A percentile compares a stretch with the other conserved stretches of the same genome.
phyloP scores from a whole-genome alignment of 1,139 yeast genomes.

The Kurtzmaniella natalensis region DNA sequence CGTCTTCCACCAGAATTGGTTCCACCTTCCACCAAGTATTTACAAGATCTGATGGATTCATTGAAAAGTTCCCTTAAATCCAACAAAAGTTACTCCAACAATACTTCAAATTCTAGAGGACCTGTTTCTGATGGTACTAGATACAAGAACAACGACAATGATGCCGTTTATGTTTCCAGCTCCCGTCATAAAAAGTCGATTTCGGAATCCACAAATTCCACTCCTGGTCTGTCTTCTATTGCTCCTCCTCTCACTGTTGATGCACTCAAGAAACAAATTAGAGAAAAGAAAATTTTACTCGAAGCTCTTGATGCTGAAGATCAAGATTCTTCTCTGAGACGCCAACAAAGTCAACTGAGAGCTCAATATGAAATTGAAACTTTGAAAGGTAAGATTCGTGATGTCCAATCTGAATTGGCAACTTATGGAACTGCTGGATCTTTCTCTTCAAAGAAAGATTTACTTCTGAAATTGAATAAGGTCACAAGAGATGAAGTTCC shows the following conservation, averaged over 20 bases:
- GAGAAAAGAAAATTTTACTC: constrained; percentile 65
- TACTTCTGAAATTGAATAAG: constrained; percentile 47
- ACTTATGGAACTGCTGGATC: constrained; percentile 23
- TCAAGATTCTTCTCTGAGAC: constrained; percentile 34
- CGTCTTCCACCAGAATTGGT: constrained; percentile 68
- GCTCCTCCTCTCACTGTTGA: constrained; percentile 30
- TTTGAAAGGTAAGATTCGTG: constrained; percentile 57
- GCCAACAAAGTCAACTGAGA: constrained; percentile 19
- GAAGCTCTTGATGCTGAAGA: constrained; percentile 73
- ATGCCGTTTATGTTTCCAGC: constrained; percentile 60
- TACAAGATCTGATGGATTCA: constrained; percentile 41
- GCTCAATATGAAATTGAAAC: constrained; percentile 52
- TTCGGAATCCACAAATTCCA: constrained; percentile 1
- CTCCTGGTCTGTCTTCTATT: background rate
- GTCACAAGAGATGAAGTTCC: constrained; percentile 68
- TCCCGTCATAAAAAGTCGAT: constrained; percentile 54
- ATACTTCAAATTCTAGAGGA: constrained; percentile 13
- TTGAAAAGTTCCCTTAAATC: constrained; percentile 42
- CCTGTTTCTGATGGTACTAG: constrained; percentile 50
- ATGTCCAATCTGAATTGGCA: constrained; percentile 47
- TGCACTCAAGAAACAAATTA: constrained; percentile 57
- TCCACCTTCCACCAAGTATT: constrained; percentile 73
- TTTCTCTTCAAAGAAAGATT: constrained; percentile 34
- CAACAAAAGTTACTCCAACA: constrained; percentile 28
- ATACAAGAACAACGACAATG: constrained; percentile 64